These are phyloP conservation scores for Prinsepia uniflora DNA, from an alignment of 306 rosid genomes.

Conservation along the genomic window DNA sequence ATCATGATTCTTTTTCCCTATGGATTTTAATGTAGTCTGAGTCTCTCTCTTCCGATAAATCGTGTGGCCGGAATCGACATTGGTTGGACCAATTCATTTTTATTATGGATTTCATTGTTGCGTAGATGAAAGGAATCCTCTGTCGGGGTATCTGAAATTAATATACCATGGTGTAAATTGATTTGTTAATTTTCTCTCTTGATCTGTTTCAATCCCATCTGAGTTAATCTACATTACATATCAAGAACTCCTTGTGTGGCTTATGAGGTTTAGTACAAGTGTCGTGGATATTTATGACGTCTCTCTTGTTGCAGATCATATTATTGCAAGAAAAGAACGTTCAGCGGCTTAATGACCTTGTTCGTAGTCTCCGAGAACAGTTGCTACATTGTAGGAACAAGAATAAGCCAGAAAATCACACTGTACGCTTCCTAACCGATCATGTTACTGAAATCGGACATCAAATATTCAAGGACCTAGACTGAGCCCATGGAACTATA, in stretches of 20 bases:
- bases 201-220: not conserved
- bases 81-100: not conserved
- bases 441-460: conserved; percentile 52
- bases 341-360: conserved; percentile 62
- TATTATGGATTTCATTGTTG: not conserved
- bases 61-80: not conserved
- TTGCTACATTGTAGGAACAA: conserved; percentile 55
- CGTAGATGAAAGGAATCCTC: not conserved
- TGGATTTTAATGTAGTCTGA: not conserved
- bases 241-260: not conserved
- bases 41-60: not conserved
- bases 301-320: conserved; percentile 45
- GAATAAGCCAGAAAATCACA: conserved; percentile 42
- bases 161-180: not conserved
- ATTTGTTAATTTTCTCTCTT: not conserved
- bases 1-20: not conserved
- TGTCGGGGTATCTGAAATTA: not conserved
- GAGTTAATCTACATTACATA: not conserved
- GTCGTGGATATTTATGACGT: conserved; percentile 18
- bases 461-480: conserved; percentile 54
- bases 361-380: conserved; percentile 61
- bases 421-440: conserved; percentile 40
- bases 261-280: not conserved
- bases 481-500: conserved; percentile 7
- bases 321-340: conserved; percentile 73